Base-by-base conservation (phyloP, 768 basidiomycete species). In the Dentipellis fragilis region DNA sequence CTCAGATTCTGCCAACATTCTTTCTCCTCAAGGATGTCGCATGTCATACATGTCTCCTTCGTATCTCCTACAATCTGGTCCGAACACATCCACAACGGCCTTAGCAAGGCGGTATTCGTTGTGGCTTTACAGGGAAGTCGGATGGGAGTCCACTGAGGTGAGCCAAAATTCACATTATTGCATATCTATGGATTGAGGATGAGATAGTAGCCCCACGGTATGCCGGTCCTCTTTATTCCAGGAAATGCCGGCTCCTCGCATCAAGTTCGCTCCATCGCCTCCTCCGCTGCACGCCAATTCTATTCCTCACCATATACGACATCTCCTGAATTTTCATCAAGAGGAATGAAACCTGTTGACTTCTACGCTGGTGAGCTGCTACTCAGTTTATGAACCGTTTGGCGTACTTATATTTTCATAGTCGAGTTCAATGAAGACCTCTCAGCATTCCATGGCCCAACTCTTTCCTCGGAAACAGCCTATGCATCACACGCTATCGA, bases 361-460 rank as follows among this genome's bases (percentile, higher is more conserved):
- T 81, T 97, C 64, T 99, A 87, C 66, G 79, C 95, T 16, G 83
- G 93, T 91, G 57, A 35, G 84, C 61, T 5, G 22, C 34, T 10
- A 42, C 22, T 46, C 54, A 51, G 10, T 22, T 37, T 12, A 1
- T 7, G 12, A 22, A 22, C 23, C 54, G 49, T 35, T n/a, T 36
- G 38, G 56, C 19, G 9, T 4, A 51, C 36, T 56, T 19, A 49
- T 37, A 23, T n/a, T 12, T 40, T 19, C 12, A 12, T 63, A 90
- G 93, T 92, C 63, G 94, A 98, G 66, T 94, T 93, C 74, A 96
- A 97, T 64, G 96, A 97, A 69, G 96, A 97, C 63, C 80, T 97
- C 36, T 93, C 93, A 9, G 96, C 96, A 0, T 89, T 98, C 62
- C 92, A 97, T 70, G 91, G 91, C 0, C 78, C 86, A 0, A 98